Conservation (phyloP, 768 basidiomycete genomes). For the Pleurotus giganteus region DNA sequence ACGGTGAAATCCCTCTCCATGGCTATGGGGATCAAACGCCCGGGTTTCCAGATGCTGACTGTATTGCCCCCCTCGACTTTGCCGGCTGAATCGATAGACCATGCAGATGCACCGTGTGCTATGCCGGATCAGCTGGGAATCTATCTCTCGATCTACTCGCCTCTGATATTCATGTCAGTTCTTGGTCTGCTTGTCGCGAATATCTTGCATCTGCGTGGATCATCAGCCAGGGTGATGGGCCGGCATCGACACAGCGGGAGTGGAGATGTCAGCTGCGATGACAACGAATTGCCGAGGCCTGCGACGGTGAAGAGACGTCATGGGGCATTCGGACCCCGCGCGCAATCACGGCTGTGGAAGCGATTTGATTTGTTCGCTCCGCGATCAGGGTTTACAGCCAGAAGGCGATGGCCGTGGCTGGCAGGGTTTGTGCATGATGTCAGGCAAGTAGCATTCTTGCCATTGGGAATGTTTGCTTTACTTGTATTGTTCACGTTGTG, state of each 20-base stretch:
- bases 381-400: background rate
- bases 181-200: slow-evolving; percentile 32
- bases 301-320: slow-evolving; percentile 1
- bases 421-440: slow-evolving; percentile 35
- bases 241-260: background rate
- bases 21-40: slow-evolving; percentile 79
- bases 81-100: slow-evolving; percentile 22
- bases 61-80: slow-evolving; percentile 42
- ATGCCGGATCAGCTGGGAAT: slow-evolving; percentile 84
- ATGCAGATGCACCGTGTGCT: slow-evolving; percentile 65
- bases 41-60: slow-evolving; percentile 90
- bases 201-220: background rate
- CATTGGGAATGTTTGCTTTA: slow-evolving; percentile 37
- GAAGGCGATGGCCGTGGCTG: slow-evolving; percentile 15
- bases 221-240: background rate
- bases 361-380: background rate
- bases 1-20: slow-evolving; percentile 90
- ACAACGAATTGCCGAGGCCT: background rate
- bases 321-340: slow-evolving; percentile 1
- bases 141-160: slow-evolving; percentile 72
- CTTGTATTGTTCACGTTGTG: background rate
- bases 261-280: background rate
- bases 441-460: slow-evolving; percentile 41
- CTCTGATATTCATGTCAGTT: slow-evolving; percentile 62
- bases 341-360: slow-evolving; percentile 1